Percentiles rank a stretch among this genome's conserved stretches.
These are phyloP conservation scores for Gonapodya sp. DNA, from an alignment of 192 early-diverging fungal genomes.

Conservation along the genomic window DNA sequence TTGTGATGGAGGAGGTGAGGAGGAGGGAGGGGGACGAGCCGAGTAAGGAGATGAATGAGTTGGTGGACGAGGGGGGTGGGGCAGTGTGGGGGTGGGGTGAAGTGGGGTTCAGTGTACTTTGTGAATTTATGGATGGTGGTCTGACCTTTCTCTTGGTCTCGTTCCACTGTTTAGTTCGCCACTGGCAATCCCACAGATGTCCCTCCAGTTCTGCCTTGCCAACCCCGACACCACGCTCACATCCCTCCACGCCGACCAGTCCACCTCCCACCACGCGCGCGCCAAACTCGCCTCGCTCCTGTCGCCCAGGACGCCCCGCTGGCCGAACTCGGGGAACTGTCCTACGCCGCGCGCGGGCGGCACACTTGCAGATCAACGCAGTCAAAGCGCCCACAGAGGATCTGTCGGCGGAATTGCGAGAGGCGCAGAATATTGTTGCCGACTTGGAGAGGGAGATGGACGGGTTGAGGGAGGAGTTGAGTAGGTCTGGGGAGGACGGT, in stretches of 20 bases:
- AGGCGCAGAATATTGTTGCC: neutral
- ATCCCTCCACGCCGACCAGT: neutral
- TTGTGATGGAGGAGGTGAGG: neutral
- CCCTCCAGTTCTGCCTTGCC: neutral
- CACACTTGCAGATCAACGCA: neutral
- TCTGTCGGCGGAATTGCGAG: neutral
- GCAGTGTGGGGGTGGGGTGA: neutral
- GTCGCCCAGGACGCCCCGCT: neutral
- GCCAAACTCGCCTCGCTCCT: neutral
- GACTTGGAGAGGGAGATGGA: neutral
- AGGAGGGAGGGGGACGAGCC: neutral
- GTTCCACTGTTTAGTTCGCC: no score
- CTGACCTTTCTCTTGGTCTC: no score
- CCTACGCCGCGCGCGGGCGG: neutral
- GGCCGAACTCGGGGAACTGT: neutral
- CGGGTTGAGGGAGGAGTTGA: neutral
- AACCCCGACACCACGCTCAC: neutral
- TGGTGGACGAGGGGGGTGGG: neutral
- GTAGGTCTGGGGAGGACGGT: neutral
- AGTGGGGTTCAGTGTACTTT: neutral
- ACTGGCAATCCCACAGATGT: neutral
- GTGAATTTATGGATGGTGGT: neutral
- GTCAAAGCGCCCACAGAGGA: neutral
- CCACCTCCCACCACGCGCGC: neutral
- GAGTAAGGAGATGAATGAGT: neutral